Evolutionary conservation across 202 grass and related monocot genomes (phyloP), one percentile per base, ranked within the genome.

Genomic region (Sporobolus alterniflorus): DNA sequence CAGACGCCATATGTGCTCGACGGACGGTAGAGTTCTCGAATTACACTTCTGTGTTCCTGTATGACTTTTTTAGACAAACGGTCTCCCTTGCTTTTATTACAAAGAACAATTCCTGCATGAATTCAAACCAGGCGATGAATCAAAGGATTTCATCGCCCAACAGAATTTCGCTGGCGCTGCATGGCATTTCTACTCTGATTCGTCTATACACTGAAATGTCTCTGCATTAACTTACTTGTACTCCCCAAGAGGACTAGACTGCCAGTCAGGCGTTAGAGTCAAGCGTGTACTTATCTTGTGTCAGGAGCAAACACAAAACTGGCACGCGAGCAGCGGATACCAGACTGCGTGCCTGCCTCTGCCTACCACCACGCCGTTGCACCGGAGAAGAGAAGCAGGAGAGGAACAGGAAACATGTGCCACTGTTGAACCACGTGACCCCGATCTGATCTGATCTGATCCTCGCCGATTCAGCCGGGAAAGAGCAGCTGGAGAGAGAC

Each of bases 341-440:
- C 30, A 41, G 67, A 9, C 31, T 51, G 78, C 68, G 31, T 51
- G 42, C 32, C 29, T 13, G 18, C 30, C 28, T 13, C n/a, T n/a
- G n/a, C n/a, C n/a, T n/a, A n/a, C n/a, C n/a, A 67, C 20, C 32
- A 31, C 57, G 24, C 47, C 76, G 48, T 25, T 4, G 63, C 62
- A 40, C 18, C 31, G 63, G 30, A 50, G 75, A 50, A 18, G 31
- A 40, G 55, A 64, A 59, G 44, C 71, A 64, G 76, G 15, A 8
- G 1, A 13, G 64, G 48, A 84, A 49, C 77, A 82, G 69, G 69
- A 17, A 21, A 71, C 82, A 82, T 85, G 87, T 71, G 83, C 6
- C 31, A 78, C 78, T 86, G 83, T 82, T 73, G 88, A 40, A 14
- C 73, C 88, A 90, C 88, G 86, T 85, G 87, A 76, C 11, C n/a